phyloP scores from a whole-genome alignment of 257 asterid species.

The Salvia hispanica region DNA sequence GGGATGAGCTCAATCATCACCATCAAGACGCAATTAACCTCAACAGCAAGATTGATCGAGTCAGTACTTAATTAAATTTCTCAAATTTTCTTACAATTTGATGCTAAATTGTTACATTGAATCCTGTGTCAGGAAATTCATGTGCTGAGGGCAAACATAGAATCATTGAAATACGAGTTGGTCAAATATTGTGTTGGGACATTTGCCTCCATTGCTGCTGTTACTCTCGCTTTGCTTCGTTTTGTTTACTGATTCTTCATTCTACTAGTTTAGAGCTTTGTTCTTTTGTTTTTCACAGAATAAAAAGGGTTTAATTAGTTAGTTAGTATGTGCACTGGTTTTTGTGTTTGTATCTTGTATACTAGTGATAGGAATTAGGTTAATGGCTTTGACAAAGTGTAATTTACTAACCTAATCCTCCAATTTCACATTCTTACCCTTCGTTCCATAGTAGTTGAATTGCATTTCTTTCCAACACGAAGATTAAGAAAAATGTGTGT shows the following conservation, averaged over 20 bases:
- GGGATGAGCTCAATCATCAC: constrained; percentile 83
- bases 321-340: constrained; percentile 14
- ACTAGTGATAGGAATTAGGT: background rate
- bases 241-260: constrained; percentile 43
- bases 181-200: constrained; percentile 94
- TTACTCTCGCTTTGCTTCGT: constrained; percentile 81
- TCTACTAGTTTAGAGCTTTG: too few relatives aligned
- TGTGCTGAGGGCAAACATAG: constrained; percentile 68
- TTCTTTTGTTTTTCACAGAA: background rate
- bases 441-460: background rate
- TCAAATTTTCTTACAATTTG: background rate
- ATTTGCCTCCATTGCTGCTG: constrained; percentile 81
- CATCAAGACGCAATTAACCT: constrained; percentile 85
- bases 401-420: constrained; percentile 17
- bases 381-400: constrained; percentile 4
- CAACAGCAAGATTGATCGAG: constrained; percentile 86
- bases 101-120: background rate
- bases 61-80: constrained; percentile 38
- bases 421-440: background rate
- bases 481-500: too few relatives aligned
- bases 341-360: constrained; percentile 26
- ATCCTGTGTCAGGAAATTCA: constrained; percentile 74
- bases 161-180: constrained; percentile 87
- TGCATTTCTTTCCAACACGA: too few relatives aligned
- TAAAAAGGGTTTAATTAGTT: constrained; percentile 16